Evolutionary conservation across 2,329 filamentous ascomycete species (phyloP).

Genomic region (Alternaria gaisen): DNA sequence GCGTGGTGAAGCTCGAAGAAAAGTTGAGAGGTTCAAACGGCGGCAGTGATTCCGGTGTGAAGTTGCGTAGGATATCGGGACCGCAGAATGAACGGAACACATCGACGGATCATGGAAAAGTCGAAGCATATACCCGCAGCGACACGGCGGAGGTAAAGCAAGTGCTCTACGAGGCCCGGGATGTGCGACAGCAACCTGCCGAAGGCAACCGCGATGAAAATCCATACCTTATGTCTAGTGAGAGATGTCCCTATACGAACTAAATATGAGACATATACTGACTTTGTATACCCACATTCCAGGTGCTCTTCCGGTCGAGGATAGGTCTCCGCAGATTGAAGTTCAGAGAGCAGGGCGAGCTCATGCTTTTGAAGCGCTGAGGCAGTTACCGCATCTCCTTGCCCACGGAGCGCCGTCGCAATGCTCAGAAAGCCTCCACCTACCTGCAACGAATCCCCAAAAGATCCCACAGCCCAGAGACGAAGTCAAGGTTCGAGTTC

Average conservation of each 20-base stretch:
- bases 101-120: background rate
- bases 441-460: slow-evolving; percentile 12
- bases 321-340: background rate
- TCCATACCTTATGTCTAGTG: slow-evolving; percentile 2
- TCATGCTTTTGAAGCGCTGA: background rate
- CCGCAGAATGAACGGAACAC: background rate
- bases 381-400: background rate
- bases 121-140: background rate
- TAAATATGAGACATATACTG: no score
- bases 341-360: slow-evolving; percentile 1
- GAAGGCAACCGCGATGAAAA: background rate
- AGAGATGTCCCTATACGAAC: no score
- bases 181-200: background rate
- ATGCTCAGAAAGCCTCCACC: background rate
- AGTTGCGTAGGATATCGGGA: background rate
- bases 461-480: slow-evolving; percentile 14
- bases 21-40: slow-evolving; percentile 8
- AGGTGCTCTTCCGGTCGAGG: slow-evolving; percentile 1
- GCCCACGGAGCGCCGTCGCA: background rate
- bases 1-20: slow-evolving; percentile 30
- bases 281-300: no score
- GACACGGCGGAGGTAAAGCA: background rate
- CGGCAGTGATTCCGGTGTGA: background rate
- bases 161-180: background rate
- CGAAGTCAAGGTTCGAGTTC: slow-evolving; percentile 25